Conservation (phyloP, 2,329 filamentous ascomycete species). For the Pyrenochaeta sp. region DNA sequence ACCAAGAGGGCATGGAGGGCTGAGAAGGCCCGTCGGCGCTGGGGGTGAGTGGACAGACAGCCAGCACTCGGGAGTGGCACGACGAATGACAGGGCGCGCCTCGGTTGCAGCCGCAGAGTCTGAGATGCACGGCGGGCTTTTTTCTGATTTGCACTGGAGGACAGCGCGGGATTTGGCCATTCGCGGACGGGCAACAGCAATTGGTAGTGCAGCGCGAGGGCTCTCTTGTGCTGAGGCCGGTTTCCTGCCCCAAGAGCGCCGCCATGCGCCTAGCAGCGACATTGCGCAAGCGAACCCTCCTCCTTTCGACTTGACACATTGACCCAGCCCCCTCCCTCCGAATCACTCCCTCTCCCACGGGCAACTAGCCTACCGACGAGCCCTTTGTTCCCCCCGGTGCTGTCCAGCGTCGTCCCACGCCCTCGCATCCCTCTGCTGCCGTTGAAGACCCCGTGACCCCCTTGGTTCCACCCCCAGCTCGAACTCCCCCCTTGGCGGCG, state of each 20-base stretch:
- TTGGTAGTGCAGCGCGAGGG: too few relatives aligned
- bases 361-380: too few relatives aligned
- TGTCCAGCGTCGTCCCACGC: slow-evolving; percentile 10
- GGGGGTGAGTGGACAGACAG: slow-evolving; percentile 10
- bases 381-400: too few relatives aligned
- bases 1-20: slow-evolving; percentile 4
- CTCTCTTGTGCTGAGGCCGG: too few relatives aligned
- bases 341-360: not conserved
- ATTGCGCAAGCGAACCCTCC: slow-evolving; percentile 32
- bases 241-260: not conserved
- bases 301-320: slow-evolving; percentile 19
- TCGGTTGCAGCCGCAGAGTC: not conserved
- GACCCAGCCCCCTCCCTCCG: slow-evolving; percentile 23
- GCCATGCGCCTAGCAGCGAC: slow-evolving; percentile 6
- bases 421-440: slow-evolving; percentile 2
- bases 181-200: not conserved
- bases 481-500: slow-evolving; percentile 28
- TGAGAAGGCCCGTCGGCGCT: slow-evolving; percentile 6
- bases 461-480: slow-evolving; percentile 8
- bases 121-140: not conserved
- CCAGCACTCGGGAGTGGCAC: slow-evolving; percentile 1
- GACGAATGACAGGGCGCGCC: slow-evolving; percentile 13
- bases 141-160: not conserved
- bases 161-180: not conserved
- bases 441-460: slow-evolving; percentile 5